Base-by-base conservation (phyloP, 495 filamentous ascomycete genomes). In the Barbatosphaeria neglecta region DNA sequence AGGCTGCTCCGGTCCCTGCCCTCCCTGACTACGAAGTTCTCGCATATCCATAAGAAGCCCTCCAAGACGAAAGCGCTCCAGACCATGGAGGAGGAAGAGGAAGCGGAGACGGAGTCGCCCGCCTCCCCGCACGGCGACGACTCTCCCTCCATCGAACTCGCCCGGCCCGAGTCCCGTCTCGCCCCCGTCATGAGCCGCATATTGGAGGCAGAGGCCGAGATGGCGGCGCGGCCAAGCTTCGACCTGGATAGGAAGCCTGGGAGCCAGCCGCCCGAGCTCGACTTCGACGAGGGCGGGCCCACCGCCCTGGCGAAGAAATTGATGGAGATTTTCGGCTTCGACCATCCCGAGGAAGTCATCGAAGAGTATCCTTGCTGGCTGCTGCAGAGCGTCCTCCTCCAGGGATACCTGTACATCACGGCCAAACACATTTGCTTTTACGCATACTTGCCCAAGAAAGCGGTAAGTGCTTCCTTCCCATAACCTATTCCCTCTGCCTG, bases 361-460 rank as follows among this genome's bases (percentile, higher is more conserved):
- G 72, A 83, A 58, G 92, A 98, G 68, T 98, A 95, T 56, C 86
- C 90, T 19, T 96, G 92, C 67, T 95, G 89, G 75, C 69, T 96
- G 24, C 68, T 98, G 33, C 88, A 96, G 59, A 95, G 84, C 61
- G 87, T 96, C 47, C 72, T 97, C 9, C 74, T 97, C 13, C 87
- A 94, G 57, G 92, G 92, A 2, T 95, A 93, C 60, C 84, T 98
- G 83, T 98, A 97, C 68, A 87, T 98, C 58, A 97, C 93, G 0
- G 74, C 83, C 44, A 81, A 81, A 47, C 92, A 98, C 60, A 84
- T 98, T 44, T 95, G 90, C 55, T 98, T 98, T 62, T 97, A 96
- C 60, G 89, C 93, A 11, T 96, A 97, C 60, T 68, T 97, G 24
- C 90, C 92, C 6, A 90, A 86, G 69, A 95, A 90, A 72, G 76